A percentile compares a stretch with the other conserved stretches of the same genome.
Conservation (phyloP, 805 yeast genomes). For the Metschnikowia baotianmanensis region DNA sequence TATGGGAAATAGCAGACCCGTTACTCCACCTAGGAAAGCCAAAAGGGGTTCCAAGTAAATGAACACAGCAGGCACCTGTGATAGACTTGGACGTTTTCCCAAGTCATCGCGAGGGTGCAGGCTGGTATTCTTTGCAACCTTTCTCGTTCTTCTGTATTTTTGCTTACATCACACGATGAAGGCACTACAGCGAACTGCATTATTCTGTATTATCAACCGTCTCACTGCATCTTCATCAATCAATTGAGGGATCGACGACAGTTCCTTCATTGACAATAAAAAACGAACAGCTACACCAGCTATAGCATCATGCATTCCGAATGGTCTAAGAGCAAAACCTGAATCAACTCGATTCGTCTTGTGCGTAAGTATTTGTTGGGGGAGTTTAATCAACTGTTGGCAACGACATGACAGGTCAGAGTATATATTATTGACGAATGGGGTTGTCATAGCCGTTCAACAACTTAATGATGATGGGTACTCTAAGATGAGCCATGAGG, state of each 20-base stretch:
- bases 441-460: too few species aligned
- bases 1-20: constrained; percentile 47
- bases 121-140: background rate
- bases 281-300: constrained; percentile 10
- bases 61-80: background rate
- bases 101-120: background rate
- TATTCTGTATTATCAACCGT: constrained; percentile 10
- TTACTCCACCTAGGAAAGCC: constrained; percentile 59
- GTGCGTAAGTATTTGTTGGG: constrained; percentile 4
- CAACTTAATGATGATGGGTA: too few species aligned
- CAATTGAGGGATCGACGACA: constrained; percentile 6
- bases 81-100: constrained; percentile 5
- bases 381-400: background rate
- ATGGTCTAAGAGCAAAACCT: background rate
- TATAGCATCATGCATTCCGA: constrained; percentile 8
- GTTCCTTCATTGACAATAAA: constrained; percentile 8
- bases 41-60: constrained; percentile 47
- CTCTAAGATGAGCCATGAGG: too few species aligned
- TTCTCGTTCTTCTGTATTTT: background rate
- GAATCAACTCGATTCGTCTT: background rate
- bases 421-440: too few species aligned
- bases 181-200: constrained; percentile 7
- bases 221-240: constrained; percentile 12
- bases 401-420: background rate
- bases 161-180: constrained; percentile 2